phyloP scores from a whole-genome alignment of 192 early-diverging fungal species.

The Phlyctochytrium arcticum region DNA sequence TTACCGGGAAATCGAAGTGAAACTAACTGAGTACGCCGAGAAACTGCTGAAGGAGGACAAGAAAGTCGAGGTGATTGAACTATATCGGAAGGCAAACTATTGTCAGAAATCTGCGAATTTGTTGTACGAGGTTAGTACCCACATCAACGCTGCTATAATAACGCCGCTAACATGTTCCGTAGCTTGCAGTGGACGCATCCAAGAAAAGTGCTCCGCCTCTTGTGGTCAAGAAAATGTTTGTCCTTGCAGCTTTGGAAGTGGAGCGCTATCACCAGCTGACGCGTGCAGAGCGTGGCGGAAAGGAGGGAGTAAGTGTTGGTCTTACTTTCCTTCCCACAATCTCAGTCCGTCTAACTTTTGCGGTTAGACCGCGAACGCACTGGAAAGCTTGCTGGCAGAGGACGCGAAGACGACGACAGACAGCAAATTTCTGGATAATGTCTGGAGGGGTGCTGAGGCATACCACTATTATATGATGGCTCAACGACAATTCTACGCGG shows the following conservation, averaged over 20 bases:
- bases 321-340: not conserved
- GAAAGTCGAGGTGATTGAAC: constrained; percentile 40
- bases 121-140: constrained; percentile 40
- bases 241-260: constrained; percentile 55
- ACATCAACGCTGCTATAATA: not conserved
- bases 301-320: constrained; percentile 22
- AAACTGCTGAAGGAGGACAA: constrained; percentile 36
- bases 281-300: constrained; percentile 18
- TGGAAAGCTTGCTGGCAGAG: constrained; percentile 47
- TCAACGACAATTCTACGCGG: constrained; percentile 54
- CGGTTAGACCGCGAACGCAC: constrained; percentile 30
- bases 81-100: constrained; percentile 55
- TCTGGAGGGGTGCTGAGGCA: constrained; percentile 59
- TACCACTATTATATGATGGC: constrained; percentile 56
- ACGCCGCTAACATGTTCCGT: not conserved
- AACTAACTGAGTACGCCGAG: constrained; percentile 42
- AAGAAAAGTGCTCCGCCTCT: constrained; percentile 39
- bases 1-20: constrained; percentile 44
- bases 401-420: constrained; percentile 35
- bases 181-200: constrained; percentile 46
- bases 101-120: constrained; percentile 48
- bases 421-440: constrained; percentile 41
- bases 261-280: constrained; percentile 50
- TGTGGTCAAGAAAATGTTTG: constrained; percentile 52
- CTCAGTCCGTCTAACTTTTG: not conserved